Base-by-base conservation (phyloP, 2,329 filamentous ascomycete genomes). In the Thielaviopsis euricoi region DNA sequence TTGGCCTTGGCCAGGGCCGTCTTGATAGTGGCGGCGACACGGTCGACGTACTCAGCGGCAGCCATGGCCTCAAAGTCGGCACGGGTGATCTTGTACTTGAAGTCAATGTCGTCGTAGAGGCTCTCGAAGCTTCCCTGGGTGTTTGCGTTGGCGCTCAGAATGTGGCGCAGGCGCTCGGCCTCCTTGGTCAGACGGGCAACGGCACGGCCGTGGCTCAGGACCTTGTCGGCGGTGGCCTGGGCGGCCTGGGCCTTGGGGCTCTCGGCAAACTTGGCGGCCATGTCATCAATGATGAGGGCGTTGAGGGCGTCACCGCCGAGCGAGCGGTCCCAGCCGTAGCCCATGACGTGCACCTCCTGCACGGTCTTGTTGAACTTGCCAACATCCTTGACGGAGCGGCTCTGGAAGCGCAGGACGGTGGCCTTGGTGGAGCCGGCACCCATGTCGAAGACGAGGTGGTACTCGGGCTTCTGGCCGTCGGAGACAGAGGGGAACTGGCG, bases 401-500 rank as follows among this genome's bases (percentile, higher is more conserved):
- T 86, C 70, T 96, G 90, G 73, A 98, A 95, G 65, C 84, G 86
- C 68, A 98, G 73, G 56, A 98, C 75, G 6, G 89, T 93, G 4
- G 91, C 91, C 65, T 89, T 95, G 33, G 91, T 87, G 52, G 89
- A 96, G 4, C 93, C 93, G 64, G 93, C 90, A 64, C 93, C 93
- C 90, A 98, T 97, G 68, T 98, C 93, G 67, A 93, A 98, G 29
- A 98, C 82, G 69, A 98, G 73, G 72, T 98, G 89, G 65, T 90
- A 81, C 71, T 98, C 93, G 0, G 93, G 85, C 73, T 89, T 89
- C 63, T 80, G 85, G 57, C 88, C 89, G 57, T 93, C 84, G 58
- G 81, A 86, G 61, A 93, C 76, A 65, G 81, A 89, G 43, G 90
- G 89, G 71, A 97, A 98, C 17, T 86, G 89, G 65, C 93, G 82